Conservation (phyloP, 352 stramenopile genomes). For the Pythium apleroticum region DNA sequence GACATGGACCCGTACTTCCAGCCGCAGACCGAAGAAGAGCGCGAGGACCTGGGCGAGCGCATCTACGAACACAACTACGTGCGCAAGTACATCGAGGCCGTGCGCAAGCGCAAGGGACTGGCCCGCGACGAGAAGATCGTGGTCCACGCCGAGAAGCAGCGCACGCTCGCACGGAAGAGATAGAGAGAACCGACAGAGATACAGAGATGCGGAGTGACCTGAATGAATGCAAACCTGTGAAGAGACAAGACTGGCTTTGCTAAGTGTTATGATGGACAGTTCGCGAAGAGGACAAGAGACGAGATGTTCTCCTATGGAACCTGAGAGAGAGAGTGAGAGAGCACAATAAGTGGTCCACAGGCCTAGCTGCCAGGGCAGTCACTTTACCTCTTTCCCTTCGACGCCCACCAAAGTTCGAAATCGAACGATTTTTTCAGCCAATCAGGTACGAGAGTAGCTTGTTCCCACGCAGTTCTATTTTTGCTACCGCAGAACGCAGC, state of each 20-base stretch:
- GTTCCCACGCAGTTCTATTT: neutral
- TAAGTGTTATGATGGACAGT: too few relatives aligned
- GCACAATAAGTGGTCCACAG: too few relatives aligned
- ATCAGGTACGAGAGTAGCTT: neutral
- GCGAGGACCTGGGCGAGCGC: slow-evolving; percentile 94
- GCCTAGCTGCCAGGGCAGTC: too few relatives aligned
- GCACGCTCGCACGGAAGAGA: slow-evolving; percentile 90
- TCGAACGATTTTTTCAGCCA: neutral
- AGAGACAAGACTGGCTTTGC: too few relatives aligned
- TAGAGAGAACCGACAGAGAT: slow-evolving; percentile 35
- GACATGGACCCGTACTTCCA: slow-evolving; percentile 97
- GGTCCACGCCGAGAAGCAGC: slow-evolving; percentile 95
- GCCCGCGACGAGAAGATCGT: slow-evolving; percentile 95
- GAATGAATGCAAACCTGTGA: too few relatives aligned
- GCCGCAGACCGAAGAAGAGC: slow-evolving; percentile 93
- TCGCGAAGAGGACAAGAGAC: too few relatives aligned
- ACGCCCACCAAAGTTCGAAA: too few relatives aligned
- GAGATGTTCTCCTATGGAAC: too few relatives aligned
- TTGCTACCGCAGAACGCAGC: neutral
- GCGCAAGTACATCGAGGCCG: slow-evolving; percentile 92
- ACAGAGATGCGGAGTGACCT: too few relatives aligned
- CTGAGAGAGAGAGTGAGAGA: too few relatives aligned
- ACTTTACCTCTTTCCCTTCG: too few relatives aligned
- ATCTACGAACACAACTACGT: slow-evolving; percentile 93
- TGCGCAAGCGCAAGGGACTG: slow-evolving; percentile 94